phyloP scores from a whole-genome alignment of 2,329 filamentous ascomycete genomes.

The Diaporthe sp. region DNA sequence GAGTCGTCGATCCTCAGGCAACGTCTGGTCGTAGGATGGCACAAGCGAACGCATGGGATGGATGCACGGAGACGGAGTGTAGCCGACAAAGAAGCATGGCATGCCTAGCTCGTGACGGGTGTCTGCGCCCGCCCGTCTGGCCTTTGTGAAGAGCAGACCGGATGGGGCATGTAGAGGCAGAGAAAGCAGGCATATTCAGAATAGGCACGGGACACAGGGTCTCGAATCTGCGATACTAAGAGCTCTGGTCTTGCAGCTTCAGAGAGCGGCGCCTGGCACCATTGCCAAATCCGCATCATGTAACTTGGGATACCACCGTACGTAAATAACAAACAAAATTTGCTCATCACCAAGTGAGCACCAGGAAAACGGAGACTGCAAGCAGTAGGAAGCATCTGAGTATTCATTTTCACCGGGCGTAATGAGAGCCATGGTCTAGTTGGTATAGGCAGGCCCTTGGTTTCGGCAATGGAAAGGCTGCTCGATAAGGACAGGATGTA shows the following conservation, averaged over 20 bases:
- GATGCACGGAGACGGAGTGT: not conserved
- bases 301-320: not conserved
- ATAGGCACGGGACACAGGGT: not conserved
- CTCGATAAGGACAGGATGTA: too few relatives aligned
- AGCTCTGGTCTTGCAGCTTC: not conserved
- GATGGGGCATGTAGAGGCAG: not conserved
- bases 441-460: not conserved
- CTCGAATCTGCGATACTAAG: not conserved
- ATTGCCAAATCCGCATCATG: not conserved
- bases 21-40: slow-evolving; percentile 50
- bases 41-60: not conserved
- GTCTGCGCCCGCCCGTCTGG: not conserved
- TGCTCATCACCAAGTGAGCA: not conserved
- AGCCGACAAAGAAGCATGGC: slow-evolving; percentile 11
- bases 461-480: not conserved
- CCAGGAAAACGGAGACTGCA: not conserved
- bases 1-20: slow-evolving; percentile 71
- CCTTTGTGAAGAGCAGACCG: not conserved
- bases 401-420: not conserved
- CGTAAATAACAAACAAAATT: not conserved
- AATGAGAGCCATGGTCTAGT: not conserved
- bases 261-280: not conserved
- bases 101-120: not conserved
- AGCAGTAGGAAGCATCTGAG: not conserved
- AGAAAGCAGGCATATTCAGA: not conserved